Evolutionary conservation across 2,329 filamentous ascomycete species (phyloP).

Genomic region (Fusarium sp.): DNA sequence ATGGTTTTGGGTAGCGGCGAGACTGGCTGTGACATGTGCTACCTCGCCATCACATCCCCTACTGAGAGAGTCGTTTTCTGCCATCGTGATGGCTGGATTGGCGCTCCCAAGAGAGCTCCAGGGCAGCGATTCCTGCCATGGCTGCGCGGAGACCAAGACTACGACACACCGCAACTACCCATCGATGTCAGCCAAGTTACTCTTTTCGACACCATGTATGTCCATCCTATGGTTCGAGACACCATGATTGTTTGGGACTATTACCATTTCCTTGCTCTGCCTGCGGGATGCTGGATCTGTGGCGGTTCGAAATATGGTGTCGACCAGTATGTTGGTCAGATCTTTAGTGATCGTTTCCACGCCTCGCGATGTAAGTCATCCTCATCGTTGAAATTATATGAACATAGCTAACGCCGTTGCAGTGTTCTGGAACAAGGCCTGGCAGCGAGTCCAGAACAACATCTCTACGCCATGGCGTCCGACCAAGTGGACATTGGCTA

Average conservation of each 20-base stretch:
- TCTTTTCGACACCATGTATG: conserved; percentile 14
- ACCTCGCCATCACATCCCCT: conserved; percentile 55
- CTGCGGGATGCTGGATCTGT: conserved; percentile 39
- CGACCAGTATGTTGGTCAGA: conserved; percentile 37
- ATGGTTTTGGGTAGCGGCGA: conserved; percentile 58
- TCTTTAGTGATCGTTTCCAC: conserved; percentile 44
- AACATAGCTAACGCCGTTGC: not conserved
- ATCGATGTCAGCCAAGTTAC: conserved; percentile 17
- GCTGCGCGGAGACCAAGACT: conserved; percentile 49
- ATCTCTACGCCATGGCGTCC: conserved; percentile 49
- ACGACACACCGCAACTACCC: conserved; percentile 36
- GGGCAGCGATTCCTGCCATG: conserved; percentile 53
- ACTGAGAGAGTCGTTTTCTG: conserved; percentile 47
- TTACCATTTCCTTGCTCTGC: conserved; percentile 49
- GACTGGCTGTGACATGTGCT: conserved; percentile 55
- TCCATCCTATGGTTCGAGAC: conserved; percentile 32
- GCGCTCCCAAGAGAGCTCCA: not conserved
- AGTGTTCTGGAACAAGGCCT: conserved; percentile 52
- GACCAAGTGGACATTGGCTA: conserved; percentile 34
- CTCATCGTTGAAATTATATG: no score
- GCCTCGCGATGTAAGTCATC: conserved; percentile 34
- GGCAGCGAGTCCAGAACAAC: conserved; percentile 50
- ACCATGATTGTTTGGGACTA: conserved; percentile 52
- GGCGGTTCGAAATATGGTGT: conserved; percentile 34
- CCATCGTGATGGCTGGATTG: not conserved